phyloP scores from a whole-genome alignment of 768 basidiomycete genomes.

The Trametes gibbosa region DNA sequence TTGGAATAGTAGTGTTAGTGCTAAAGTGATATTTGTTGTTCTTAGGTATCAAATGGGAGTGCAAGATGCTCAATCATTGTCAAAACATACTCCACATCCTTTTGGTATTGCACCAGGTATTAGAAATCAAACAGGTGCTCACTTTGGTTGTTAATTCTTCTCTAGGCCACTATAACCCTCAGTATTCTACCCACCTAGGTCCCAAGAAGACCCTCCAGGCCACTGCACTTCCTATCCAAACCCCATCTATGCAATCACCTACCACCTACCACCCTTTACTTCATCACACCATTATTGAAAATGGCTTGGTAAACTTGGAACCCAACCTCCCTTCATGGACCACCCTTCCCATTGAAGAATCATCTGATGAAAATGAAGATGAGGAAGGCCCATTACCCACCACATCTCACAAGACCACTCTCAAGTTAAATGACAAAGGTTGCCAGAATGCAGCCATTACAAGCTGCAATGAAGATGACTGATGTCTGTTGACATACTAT shows the following conservation, averaged over 20 bases:
- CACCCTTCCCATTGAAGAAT: neutral
- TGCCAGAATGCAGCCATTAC: too few relatives aligned
- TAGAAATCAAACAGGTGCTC: neutral
- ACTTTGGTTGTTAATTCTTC: neutral
- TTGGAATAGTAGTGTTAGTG: too few relatives aligned
- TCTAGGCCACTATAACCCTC: neutral
- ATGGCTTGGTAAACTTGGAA: neutral
- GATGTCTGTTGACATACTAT: too few relatives aligned
- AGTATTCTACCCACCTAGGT: neutral
- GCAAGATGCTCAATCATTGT: too few relatives aligned
- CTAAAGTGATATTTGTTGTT: too few relatives aligned
- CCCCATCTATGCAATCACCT: neutral
- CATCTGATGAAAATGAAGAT: neutral
- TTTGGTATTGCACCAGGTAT: neutral
- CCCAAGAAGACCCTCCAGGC: neutral
- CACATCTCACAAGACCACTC: neutral
- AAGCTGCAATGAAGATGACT: too few relatives aligned
- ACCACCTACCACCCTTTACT: neutral
- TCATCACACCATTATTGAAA: neutral
- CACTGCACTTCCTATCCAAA: neutral
- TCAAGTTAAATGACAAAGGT: neutral
- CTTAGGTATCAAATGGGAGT: too few relatives aligned
- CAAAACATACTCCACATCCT: neutral
- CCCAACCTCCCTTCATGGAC: constrained; percentile 1
- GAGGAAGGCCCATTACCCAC: neutral